Percentiles rank a stretch among this genome's conserved stretches.
These are phyloP conservation scores for Lyophyllum decastes DNA, from an alignment of 768 basidiomycete genomes.

Conservation along the genomic window DNA sequence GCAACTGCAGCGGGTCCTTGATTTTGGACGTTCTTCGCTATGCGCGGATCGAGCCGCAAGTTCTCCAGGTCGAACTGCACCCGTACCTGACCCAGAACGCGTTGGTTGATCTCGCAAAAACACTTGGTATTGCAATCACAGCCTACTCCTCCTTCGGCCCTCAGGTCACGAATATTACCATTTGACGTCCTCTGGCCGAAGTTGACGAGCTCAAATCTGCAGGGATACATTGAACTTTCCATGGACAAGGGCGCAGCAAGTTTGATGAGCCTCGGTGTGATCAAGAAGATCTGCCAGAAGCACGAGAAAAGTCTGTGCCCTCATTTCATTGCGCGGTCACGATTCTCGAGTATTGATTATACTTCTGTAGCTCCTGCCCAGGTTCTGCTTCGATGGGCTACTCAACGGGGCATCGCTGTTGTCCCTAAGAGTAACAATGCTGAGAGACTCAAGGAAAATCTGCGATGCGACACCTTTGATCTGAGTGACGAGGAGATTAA, in stretches of 20 bases:
- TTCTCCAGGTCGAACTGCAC: slow-evolving; percentile 73
- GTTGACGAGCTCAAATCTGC: slow-evolving; percentile 14
- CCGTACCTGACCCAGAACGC: slow-evolving; percentile 68
- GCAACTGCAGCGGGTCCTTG: slow-evolving; percentile 74
- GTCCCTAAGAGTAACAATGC: slow-evolving; percentile 69
- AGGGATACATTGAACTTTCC: slow-evolving; percentile 66
- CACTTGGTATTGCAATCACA: slow-evolving; percentile 60
- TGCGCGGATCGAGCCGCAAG: slow-evolving; percentile 69
- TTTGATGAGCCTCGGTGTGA: slow-evolving; percentile 50
- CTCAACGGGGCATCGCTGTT: slow-evolving; percentile 71
- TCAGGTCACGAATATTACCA: slow-evolving; percentile 20
- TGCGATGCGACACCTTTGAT: slow-evolving; percentile 38
- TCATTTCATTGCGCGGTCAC: not conserved
- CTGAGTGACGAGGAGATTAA: slow-evolving; percentile 61
- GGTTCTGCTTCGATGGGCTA: slow-evolving; percentile 78
- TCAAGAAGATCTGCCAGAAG: slow-evolving; percentile 46
- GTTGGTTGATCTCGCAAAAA: slow-evolving; percentile 54
- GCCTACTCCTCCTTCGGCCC: slow-evolving; percentile 61
- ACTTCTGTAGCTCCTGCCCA: slow-evolving; percentile 57
- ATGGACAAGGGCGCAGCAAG: slow-evolving; percentile 52
- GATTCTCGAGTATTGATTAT: not conserved
- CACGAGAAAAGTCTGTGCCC: slow-evolving; percentile 51
- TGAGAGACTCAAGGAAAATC: slow-evolving; percentile 53
- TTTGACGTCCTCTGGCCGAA: slow-evolving; percentile 19
- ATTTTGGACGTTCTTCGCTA: slow-evolving; percentile 80